Conservation (phyloP, 768 basidiomycete genomes). For the Galerina sulciceps region DNA sequence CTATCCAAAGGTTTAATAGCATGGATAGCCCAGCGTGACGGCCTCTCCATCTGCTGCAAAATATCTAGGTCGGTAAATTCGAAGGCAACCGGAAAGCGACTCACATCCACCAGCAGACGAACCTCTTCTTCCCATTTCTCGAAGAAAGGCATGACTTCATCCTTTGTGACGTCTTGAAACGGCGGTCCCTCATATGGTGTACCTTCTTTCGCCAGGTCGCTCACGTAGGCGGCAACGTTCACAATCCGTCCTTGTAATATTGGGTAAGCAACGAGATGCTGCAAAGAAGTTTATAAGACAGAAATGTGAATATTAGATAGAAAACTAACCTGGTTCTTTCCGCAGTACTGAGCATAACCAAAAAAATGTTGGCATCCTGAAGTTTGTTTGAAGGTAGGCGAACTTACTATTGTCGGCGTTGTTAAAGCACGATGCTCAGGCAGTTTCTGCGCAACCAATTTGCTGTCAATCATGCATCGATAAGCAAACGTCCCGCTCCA, state of each 20-base stretch:
- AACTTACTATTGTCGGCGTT: constrained; percentile 25
- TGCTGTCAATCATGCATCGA: constrained; percentile 37
- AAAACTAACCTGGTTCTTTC: constrained; percentile 31
- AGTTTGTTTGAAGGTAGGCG: not conserved
- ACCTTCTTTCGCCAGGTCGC: constrained; percentile 30
- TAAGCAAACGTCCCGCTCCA: constrained; percentile 48
- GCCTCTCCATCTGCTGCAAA: constrained; percentile 31
- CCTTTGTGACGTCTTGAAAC: constrained; percentile 29
- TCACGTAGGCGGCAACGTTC: constrained; percentile 37
- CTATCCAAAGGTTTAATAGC: constrained; percentile 37
- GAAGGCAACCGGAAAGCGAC: constrained; percentile 30
- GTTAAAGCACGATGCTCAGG: constrained; percentile 26
- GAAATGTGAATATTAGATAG: constrained; percentile 11
- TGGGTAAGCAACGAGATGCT: constrained; percentile 47
- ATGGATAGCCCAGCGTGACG: constrained; percentile 46
- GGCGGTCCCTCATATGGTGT: constrained; percentile 34
- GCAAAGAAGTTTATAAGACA: not conserved
- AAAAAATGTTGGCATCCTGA: not conserved
- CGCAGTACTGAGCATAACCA: constrained; percentile 28
- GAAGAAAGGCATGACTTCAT: constrained; percentile 35
- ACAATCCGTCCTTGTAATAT: constrained; percentile 37
- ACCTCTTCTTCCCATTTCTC: constrained; percentile 42
- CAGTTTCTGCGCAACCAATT: constrained; percentile 26
- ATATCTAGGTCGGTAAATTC: not conserved
- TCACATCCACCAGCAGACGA: constrained; percentile 6